Conservation (phyloP, 1,139 yeast genomes). For the Taiozyma sp. region DNA sequence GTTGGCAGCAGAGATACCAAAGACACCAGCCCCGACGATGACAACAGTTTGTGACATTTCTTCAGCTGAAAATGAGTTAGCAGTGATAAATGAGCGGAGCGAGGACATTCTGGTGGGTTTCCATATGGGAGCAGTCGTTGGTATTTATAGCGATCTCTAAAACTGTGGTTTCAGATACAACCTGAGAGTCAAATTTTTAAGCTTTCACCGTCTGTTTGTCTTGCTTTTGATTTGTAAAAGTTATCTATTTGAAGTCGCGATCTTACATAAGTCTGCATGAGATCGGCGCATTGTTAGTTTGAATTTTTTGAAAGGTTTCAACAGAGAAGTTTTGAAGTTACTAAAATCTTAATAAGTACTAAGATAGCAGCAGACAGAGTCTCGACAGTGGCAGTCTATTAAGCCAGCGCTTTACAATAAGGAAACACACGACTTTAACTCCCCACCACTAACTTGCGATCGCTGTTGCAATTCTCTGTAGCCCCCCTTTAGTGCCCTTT, state of each 20-base stretch:
- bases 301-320: too few relatives aligned
- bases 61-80: not conserved
- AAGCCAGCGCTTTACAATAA: too few relatives aligned
- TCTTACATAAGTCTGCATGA: not conserved
- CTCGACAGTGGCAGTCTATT: too few relatives aligned
- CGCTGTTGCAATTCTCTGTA: not conserved
- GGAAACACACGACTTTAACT: too few relatives aligned
- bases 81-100: not conserved
- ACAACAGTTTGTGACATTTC: conserved; percentile 2
- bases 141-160: not conserved
- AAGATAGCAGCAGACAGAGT: too few relatives aligned
- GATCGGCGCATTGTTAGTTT: not conserved
- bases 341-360: not conserved
- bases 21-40: conserved; percentile 9
- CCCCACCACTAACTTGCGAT: too few relatives aligned
- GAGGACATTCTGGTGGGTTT: not conserved
- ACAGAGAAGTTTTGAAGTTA: not conserved
- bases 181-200: not conserved
- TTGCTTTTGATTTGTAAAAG: not conserved
- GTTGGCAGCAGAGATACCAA: conserved; percentile 7
- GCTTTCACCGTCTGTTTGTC: not conserved
- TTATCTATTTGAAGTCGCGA: not conserved
- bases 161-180: not conserved
- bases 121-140: not conserved
- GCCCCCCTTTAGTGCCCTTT: not conserved